Base-by-base conservation (phyloP, 768 basidiomycete genomes). In the Russula virescens region DNA sequence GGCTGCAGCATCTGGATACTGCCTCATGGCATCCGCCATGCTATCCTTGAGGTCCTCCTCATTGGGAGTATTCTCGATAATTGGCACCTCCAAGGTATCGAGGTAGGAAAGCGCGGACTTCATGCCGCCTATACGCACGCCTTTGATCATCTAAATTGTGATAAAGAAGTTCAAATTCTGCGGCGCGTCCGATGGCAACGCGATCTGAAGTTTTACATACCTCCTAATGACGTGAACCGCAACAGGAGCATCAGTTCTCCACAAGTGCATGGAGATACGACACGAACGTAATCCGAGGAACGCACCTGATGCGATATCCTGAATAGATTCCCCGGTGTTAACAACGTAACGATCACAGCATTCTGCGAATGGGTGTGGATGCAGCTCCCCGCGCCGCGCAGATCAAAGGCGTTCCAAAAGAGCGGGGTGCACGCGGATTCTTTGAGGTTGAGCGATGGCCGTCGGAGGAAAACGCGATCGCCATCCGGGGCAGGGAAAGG, bases 341-440 rank as follows among this genome's bases (percentile, higher is more conserved):
- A 77, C 40, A 95, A 74, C 0, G 92, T 94, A 1, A 87, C 87
- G 85, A 94, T 90, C 46, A 95, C 93, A 43, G 86, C 92, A 72
- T 94, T 84, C 71, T 94, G 92, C 0, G 89, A 91, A 71, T 94
- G 93, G 0, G 92, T 94, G 71, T 94, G 93, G 65, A 95, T 92
- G 69, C 91, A 94, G 48, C 90, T 90, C 1, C 89, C 88, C 2
- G 92, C 91, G 62, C 81, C 76, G 23, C 90, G 79, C 66, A 89
- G 74, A 35, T 87, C 86, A 70, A 93, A 95, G 2, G 92, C 90
- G 70, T 92, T 93, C 90, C 90, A 94, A 77, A 95, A 95, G 18
- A 94, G 77, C 14, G 93, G 93, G 0, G 92, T 94, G 72, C 93
- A 94, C 0, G 89, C 89, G 1, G 88, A 90, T 69, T 94, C 91